Evolutionary conservation across 2,329 filamentous ascomycete species (phyloP).

Genomic region (Catunica adiposa): DNA sequence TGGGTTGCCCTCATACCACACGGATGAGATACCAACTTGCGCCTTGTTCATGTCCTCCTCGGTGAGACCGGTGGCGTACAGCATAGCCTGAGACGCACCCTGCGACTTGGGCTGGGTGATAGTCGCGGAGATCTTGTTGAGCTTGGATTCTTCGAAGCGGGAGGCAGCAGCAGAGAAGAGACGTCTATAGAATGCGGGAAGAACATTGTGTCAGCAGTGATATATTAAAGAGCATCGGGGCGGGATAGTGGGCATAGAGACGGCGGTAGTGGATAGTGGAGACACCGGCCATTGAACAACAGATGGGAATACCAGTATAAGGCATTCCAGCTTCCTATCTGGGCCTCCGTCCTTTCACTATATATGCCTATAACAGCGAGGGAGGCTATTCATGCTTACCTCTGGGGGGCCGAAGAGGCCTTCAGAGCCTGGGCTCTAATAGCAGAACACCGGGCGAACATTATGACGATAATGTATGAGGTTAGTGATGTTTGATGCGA

Average conservation of each 20-base stretch:
- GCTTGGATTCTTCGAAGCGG: conserved; percentile 27
- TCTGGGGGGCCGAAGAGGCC: conserved; percentile 13
- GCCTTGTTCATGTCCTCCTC: conserved; percentile 88
- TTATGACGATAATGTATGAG: conserved; percentile 13
- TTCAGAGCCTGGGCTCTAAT: conserved; percentile 17
- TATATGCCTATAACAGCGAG: too few relatives aligned
- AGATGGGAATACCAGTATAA: too few relatives aligned
- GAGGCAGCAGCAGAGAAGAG: conserved; percentile 34
- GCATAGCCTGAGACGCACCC: conserved; percentile 96
- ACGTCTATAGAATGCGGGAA: conserved; percentile 24
- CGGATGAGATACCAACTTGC: conserved; percentile 92
- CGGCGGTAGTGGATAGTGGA: too few relatives aligned
- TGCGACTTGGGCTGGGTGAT: conserved; percentile 98
- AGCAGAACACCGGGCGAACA: conserved; percentile 16
- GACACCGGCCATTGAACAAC: too few relatives aligned
- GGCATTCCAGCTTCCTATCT: too few relatives aligned
- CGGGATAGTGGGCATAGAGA: too few relatives aligned
- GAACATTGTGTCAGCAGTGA: background rate
- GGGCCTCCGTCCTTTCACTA: background rate
- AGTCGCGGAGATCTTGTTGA: conserved; percentile 69
- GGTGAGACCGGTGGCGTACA: conserved; percentile 81
- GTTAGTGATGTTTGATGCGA: background rate
- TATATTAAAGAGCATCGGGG: background rate
- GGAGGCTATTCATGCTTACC: conserved; percentile 3
- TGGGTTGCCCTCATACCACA: conserved; percentile 96